Evolutionary conservation across 352 stramenopile species (phyloP).

Genomic region (Globisporangium recalcitrans): DNA sequence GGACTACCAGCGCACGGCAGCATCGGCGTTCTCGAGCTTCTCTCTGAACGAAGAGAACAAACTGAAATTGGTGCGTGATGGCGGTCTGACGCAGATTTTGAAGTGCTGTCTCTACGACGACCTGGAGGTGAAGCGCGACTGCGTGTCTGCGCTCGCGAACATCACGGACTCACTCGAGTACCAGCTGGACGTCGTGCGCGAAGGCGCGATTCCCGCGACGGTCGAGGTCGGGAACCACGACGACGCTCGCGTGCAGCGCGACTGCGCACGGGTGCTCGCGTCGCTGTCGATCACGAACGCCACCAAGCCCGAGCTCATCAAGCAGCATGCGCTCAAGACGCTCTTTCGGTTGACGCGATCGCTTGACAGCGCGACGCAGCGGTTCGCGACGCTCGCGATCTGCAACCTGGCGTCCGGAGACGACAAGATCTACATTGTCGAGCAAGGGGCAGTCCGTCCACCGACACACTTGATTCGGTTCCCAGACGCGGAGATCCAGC

Average conservation of each 20-base stretch:
- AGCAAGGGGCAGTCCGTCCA: constrained; percentile 89
- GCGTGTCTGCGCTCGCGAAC: constrained; percentile 93
- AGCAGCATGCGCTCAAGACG: constrained; percentile 76
- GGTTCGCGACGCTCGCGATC: constrained; percentile 92
- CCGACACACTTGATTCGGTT: constrained; percentile 93
- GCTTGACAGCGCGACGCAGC: constrained; percentile 90
- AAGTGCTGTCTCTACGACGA: constrained; percentile 88
- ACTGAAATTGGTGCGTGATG: constrained; percentile 90
- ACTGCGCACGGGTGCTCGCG: constrained; percentile 88
- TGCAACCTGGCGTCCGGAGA: constrained; percentile 87
- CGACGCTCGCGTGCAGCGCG: constrained; percentile 91
- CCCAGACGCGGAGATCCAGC: constrained; percentile 94
- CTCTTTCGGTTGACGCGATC: constrained; percentile 92
- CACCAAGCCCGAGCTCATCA: constrained; percentile 82
- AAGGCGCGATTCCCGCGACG: constrained; percentile 80
- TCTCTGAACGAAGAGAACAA: constrained; percentile 93
- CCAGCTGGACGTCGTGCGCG: constrained; percentile 86
- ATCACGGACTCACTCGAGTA: constrained; percentile 87
- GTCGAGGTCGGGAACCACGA: constrained; percentile 65
- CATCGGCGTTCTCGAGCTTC: constrained; percentile 90
- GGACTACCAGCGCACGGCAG: constrained; percentile 90
- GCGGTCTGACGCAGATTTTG: constrained; percentile 88
- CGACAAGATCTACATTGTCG: constrained; percentile 88
- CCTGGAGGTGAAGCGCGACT: constrained; percentile 89
- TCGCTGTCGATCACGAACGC: constrained; percentile 87